Base-by-base conservation (phyloP, 1,284 basidiomycete species). In the Malassezia furfur region DNA sequence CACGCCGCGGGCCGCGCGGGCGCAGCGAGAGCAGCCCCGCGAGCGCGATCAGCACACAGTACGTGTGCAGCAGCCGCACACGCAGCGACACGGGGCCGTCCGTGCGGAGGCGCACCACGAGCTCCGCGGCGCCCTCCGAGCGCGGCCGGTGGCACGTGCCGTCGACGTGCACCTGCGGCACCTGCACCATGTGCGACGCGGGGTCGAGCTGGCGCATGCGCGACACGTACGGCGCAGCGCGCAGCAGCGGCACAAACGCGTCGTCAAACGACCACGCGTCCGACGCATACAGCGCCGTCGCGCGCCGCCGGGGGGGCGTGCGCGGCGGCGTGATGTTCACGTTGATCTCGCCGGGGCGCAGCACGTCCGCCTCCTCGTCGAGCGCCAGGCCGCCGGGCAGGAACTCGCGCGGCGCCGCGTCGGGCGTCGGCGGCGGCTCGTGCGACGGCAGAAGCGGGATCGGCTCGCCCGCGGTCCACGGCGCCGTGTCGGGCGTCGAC, bases 11-110 rank as follows among this genome's bases (percentile, higher is more conserved):
- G 25, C 25, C 39, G 5, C 52, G 48, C 34, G 3, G 85, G 75
- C 2, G 35, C 19, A 50, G 30, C 30, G 35, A n/a, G 12, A 77
- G 79, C 37, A 86, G 50, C 0, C 82, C 81, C 35, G 82, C 78
- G 3, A 81, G 60, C 10, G 85, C 85, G 45, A 90, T 78, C 38
- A 93, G 79, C 10, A 79, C 63, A 66, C 84, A 85, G 70, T 91
- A 91, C 17, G 85, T 77, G 70, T 87, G 84, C 12, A 83, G 81
- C 34, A 91, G 78, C 61, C 83, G 81, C 63, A 85, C 78, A 41
- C 79, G 79, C 31, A 79, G 65, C 8, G 78, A 64, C 21, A 80
- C 76, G 56, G 78, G 78, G 21, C 68, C 72, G 62, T 80, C 76
- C 57, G 80, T 76, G 48, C 67, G 62, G 40, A 59, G 49, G 21